Base-by-base conservation (phyloP, 1,284 basidiomycete genomes). In the Gastroboletus turbinatus region DNA sequence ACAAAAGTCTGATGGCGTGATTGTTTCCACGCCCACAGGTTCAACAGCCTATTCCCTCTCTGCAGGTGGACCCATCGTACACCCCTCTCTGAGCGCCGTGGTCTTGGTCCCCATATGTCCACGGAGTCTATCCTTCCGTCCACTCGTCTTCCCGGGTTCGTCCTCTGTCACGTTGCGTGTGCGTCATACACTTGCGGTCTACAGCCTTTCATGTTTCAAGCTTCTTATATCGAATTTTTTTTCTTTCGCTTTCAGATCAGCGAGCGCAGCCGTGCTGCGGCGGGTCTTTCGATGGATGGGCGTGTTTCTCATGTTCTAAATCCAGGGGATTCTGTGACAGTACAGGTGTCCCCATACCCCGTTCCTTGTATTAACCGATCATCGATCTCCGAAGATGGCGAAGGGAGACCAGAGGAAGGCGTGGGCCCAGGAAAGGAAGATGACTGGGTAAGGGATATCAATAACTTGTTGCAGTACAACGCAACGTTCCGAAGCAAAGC, bases 11-110 rank as follows among this genome's bases (percentile, higher is more conserved):
- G 96, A 98, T 67, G 96, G 96, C 19, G 76, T 98, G 48, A 95
- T 98, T 55, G 86, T 98, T 46, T 94, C 95, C 1, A 98, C 96
- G 1, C 96, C 96, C 5, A 98, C 96, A 0, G 96, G 96, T 1
- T 98, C 95, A 16, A 98, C 96, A 1, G 96, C 96, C 3, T 98
- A 98, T 73, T 97, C 95, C 1, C 82, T 98, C 35, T 96, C 94
- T 2, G 93, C 96, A 0, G 96, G 96, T 25, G 96, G 96, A 8
- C 96, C 96, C 1, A 98, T 98, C 62, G 93, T 97, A 0, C 96
- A 98, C 66, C 96, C 96, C 0, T 93, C 91, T 3, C 80, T 96
- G 21, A 91, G 91, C 61, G 91, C 93, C 1, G 80, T 98, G 50
- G 87, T 98, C 11, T 77, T 98, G 27, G 98, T 96, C 0, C 96